Base-by-base conservation (phyloP, 352 stramenopile genomes). In the Phytophthora fragariaefolia region DNA sequence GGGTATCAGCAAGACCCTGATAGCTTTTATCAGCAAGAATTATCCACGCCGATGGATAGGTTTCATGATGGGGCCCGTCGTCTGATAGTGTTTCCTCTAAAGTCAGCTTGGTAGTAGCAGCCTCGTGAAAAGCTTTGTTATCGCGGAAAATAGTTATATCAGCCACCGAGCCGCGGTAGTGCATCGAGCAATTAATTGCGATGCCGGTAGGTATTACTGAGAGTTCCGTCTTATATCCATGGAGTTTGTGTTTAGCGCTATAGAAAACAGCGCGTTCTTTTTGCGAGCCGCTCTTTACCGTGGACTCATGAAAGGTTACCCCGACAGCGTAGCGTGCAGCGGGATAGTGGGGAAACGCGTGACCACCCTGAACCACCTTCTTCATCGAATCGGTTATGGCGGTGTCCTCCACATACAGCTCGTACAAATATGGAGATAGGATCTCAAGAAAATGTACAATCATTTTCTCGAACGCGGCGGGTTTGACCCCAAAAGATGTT, bases 161-260 rank as follows among this genome's bases (percentile, higher is more conserved):
- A 20, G 32, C 30, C 7, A 45, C 46, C 2, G 26, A 45, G 2
- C 57, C 57, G 8, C 2, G 22, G 9, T 50, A 20, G n/a, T 64
- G 45, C 1, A n/a, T 9, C 1, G 46, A 45, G 17, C 57, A 64
- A 7, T 43, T 61, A 18, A 58, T 51, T 13, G 24, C 24, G 0
- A 54, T 12, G 0, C 58, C 58, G 1, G 24, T 59, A 9, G 48
- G 48, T 2, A 28, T 48, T 1, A 66, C 20, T 9, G 48, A 66
- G 15, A 58, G 12, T 17, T 58, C 58, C 3, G 38, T 46, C 17
- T 65, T 58, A 26, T 53, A 65, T 4, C 47, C 36, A 8, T 65
- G 27, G 1, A 64, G 24, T 4, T 64, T 45, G 12, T 58, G 47
- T 18, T 65, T 65, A 5, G 15, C 46, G n/a, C 56, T 64, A 23